phyloP scores from a whole-genome alignment of 768 basidiomycete genomes.

The Fomitopsis serialis region DNA sequence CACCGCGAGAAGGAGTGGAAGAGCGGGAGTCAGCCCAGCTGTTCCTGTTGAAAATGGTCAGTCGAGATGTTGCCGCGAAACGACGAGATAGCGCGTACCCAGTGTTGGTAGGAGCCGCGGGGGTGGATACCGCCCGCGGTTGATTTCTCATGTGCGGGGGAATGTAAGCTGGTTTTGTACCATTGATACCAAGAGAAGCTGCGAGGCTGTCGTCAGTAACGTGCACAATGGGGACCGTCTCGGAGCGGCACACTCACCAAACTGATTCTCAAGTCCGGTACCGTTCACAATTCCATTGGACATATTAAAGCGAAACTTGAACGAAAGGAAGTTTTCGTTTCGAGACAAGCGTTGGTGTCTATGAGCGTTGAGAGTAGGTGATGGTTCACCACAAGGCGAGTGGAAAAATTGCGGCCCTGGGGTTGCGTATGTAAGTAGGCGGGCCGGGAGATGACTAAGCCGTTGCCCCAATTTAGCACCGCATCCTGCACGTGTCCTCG shows the following conservation, averaged over 20 bases:
- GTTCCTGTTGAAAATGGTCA: conserved; percentile 37
- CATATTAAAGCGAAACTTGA: conserved; percentile 55
- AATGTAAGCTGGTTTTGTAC: conserved; percentile 74
- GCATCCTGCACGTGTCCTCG: not conserved
- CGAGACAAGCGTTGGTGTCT: conserved; percentile 26
- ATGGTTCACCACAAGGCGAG: conserved; percentile 30
- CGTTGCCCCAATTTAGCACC: not conserved
- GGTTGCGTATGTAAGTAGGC: not conserved
- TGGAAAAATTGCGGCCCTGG: conserved; percentile 18
- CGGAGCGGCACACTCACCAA: conserved; percentile 45
- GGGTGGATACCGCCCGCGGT: conserved; percentile 77
- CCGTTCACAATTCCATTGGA: conserved; percentile 89
- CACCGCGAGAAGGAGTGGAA: conserved; percentile 51
- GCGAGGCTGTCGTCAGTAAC: conserved; percentile 7
- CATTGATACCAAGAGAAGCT: conserved; percentile 75
- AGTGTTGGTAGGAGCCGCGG: conserved; percentile 31
- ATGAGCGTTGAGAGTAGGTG: conserved; percentile 27
- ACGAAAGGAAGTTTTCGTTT: conserved; percentile 16
- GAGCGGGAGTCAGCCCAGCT: conserved; percentile 73
- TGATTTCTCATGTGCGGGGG: conserved; percentile 82
- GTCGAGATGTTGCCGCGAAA: conserved; percentile 7
- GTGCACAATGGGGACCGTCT: not conserved
- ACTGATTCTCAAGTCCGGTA: conserved; percentile 67
- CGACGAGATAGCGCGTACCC: conserved; percentile 38
- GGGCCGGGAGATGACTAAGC: conserved; percentile 14